Percentiles rank a stretch among this genome's conserved stretches.
These are phyloP conservation scores for Fusarium sp. DNA, from an alignment of 2,329 filamentous ascomycete species.

Conservation along the genomic window DNA sequence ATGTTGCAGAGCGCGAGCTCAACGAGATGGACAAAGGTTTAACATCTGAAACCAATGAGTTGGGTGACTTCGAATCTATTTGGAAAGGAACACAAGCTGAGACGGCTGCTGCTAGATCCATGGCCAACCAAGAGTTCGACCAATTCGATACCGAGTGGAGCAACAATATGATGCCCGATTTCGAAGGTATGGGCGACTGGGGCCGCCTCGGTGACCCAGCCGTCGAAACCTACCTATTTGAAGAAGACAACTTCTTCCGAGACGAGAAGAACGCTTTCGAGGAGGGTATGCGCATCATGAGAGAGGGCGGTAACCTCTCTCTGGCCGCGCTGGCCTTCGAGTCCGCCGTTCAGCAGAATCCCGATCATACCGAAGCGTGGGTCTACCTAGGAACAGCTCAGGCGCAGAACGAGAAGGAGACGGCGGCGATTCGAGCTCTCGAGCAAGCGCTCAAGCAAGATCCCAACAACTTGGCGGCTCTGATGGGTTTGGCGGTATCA, in stretches of 20 bases:
- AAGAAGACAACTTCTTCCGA: slow-evolving; percentile 92
- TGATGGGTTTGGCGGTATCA: slow-evolving; percentile 96
- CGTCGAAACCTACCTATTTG: slow-evolving; percentile 93
- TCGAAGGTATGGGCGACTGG: slow-evolving; percentile 77
- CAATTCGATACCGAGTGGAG: slow-evolving; percentile 85
- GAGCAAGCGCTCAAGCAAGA: slow-evolving; percentile 93
- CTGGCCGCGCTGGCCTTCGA: slow-evolving; percentile 95
- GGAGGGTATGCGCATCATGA: slow-evolving; percentile 93
- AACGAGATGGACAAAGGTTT: slow-evolving; percentile 83
- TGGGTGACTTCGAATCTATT: slow-evolving; percentile 91
- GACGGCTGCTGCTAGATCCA: slow-evolving; percentile 77
- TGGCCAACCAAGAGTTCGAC: slow-evolving; percentile 78
- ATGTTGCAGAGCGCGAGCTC: slow-evolving; percentile 87
- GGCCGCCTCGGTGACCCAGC: slow-evolving; percentile 79
- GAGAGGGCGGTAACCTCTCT: slow-evolving; percentile 93
- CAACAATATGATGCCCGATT: slow-evolving; percentile 68
- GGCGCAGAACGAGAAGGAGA: slow-evolving; percentile 98
- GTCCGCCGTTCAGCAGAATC: slow-evolving; percentile 91
- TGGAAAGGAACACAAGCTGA: slow-evolving; percentile 88
- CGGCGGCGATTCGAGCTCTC: slow-evolving; percentile 92
- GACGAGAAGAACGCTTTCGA: slow-evolving; percentile 88
- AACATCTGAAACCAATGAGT: slow-evolving; percentile 80
- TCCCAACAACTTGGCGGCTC: slow-evolving; percentile 85
- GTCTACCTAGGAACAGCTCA: slow-evolving; percentile 91
- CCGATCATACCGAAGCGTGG: slow-evolving; percentile 92